A percentile compares a stretch with the other conserved stretches of the same genome.
Evolutionary conservation across 768 basidiomycete species (phyloP).

Genomic region (Sporobolomyces phaffii): DNA sequence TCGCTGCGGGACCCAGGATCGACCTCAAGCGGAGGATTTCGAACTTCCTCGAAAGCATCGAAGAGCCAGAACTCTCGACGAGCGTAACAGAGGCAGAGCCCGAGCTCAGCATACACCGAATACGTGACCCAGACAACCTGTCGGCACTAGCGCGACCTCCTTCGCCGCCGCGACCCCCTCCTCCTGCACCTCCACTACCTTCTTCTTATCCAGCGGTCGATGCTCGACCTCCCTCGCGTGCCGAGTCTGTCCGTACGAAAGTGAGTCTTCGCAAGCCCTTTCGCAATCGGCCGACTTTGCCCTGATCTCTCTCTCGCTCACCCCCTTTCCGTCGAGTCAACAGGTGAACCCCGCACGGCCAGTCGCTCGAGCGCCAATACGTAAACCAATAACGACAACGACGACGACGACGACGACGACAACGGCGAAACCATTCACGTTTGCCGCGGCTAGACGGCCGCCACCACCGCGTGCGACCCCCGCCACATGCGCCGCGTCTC

Average conservation of each 20-base stretch:
- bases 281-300: no score
- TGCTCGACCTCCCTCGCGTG: neutral
- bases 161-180: neutral
- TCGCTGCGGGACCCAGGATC: neutral
- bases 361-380: neutral
- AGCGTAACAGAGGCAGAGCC: no score
- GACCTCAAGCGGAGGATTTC: conserved; percentile 15
- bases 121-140: no score
- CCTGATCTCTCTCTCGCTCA: no score
- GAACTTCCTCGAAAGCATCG: conserved; percentile 2
- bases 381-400: no score
- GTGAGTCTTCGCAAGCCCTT: neutral
- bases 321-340: neutral
- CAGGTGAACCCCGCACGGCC: neutral
- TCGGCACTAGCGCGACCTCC: no score
- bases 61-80: neutral
- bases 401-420: neutral
- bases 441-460: conserved; percentile 3
- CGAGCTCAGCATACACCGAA: no score
- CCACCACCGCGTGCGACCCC: neutral
- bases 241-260: neutral
- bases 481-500: neutral
- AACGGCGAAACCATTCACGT: conserved; percentile 17
- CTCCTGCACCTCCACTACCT: no score
- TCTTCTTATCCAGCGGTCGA: no score